These are phyloP conservation scores for Syncephalastrum racemosum DNA, from an alignment of 371 early-diverging fungal genomes.

Conservation along the genomic window DNA sequence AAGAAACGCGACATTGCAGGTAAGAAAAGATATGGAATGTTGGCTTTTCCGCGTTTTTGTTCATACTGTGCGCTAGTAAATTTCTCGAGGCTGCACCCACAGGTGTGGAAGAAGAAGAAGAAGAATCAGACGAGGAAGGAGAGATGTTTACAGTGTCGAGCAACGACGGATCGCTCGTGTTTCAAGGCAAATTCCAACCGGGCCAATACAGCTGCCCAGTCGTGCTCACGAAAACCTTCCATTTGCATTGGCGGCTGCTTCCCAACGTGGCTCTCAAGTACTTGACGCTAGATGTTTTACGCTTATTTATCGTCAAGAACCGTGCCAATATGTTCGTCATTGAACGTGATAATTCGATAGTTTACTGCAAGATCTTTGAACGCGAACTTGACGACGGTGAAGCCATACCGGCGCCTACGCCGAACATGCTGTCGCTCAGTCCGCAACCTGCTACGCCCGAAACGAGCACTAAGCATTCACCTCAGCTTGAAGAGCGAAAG, in stretches of 20 bases:
- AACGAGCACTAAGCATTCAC: too few relatives aligned
- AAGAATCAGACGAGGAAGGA: conserved; percentile 49
- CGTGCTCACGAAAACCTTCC: conserved; percentile 64
- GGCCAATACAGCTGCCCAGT: conserved; percentile 77
- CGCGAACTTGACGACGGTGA: conserved; percentile 12
- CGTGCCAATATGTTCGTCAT: conserved; percentile 74
- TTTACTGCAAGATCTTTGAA: conserved; percentile 49
- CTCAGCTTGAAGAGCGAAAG: too few relatives aligned
- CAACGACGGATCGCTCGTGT: background rate
- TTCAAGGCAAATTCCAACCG: conserved; percentile 37
- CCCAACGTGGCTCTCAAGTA: conserved; percentile 67
- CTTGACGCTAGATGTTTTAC: conserved; percentile 53
- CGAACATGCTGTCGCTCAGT: too few relatives aligned
- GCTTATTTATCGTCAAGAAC: conserved; percentile 69
- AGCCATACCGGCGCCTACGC: too few relatives aligned
- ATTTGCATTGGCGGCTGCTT: conserved; percentile 75
- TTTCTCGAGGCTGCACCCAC: conserved; percentile 56
- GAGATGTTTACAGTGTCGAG: conserved; percentile 14
- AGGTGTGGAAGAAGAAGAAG: conserved; percentile 11
- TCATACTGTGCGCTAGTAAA: conserved; percentile 58
- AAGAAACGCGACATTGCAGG: conserved; percentile 70
- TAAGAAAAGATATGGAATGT: conserved; percentile 21
- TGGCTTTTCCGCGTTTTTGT: too few relatives aligned
- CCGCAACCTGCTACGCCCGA: too few relatives aligned
- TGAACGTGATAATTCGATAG: conserved; percentile 54